Conservation (phyloP, 2,329 filamentous ascomycete genomes). For the Ophiosphaerella narmari region DNA sequence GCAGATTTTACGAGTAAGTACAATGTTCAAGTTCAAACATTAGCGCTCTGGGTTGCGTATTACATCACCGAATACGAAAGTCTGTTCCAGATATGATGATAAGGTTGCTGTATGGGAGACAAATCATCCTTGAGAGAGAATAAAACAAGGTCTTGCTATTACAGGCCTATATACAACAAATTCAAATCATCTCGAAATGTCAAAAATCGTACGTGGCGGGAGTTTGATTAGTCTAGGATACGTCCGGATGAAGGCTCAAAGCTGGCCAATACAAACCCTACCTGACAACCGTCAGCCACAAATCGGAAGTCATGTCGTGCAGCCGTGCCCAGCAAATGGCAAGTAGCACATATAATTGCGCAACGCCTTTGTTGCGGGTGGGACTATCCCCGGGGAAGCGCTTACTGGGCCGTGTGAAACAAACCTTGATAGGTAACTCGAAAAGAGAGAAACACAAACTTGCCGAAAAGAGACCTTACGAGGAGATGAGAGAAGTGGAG, state of each 20-base stretch:
- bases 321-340: conserved; percentile 12
- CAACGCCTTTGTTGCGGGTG: conserved; percentile 16
- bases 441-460: conserved; percentile 2
- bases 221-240: background rate
- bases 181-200: no score
- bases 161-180: no score
- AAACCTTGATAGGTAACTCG: conserved; percentile 8
- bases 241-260: background rate
- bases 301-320: conserved; percentile 11
- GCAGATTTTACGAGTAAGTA: no score
- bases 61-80: no score
- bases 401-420: conserved; percentile 12
- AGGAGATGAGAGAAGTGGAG: conserved; percentile 7
- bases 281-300: conserved; percentile 4
- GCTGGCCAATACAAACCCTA: background rate
- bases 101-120: no score
- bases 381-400: conserved; percentile 21
- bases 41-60: no score
- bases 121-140: no score
- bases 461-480: conserved; percentile 10
- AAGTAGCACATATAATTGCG: conserved; percentile 18
- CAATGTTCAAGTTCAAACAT: background rate
- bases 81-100: no score
- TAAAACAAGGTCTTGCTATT: no score
- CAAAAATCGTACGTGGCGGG: background rate